Base-by-base conservation (phyloP, 257 asterid genomes). In the Solanum tarijense region DNA sequence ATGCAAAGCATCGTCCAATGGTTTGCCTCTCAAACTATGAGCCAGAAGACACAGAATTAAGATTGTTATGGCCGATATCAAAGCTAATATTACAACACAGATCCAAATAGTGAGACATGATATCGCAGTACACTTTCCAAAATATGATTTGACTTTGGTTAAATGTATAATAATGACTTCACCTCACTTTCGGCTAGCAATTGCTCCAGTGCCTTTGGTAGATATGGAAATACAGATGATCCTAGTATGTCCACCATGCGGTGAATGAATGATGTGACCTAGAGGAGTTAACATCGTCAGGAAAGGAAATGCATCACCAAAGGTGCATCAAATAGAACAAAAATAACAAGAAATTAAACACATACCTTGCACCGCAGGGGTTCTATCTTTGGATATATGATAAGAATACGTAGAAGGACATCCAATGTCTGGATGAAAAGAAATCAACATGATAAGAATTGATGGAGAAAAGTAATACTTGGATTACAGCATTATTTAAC, bases 161-260 rank as follows among this genome's bases (percentile, higher is more conserved):
- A 48, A 48, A 82, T 82, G 18, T 48, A 48, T 82, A 52, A 10
- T 18, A 82, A 48, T 48, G 69, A 48, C 43, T 66, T 89, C 93
- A 97, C 99, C 99, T 97, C 96, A 86, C 97, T 95, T 88, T 94
- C 99, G 14, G 94, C 90, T 35, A 97, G 95, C 92, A 97, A 92
- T 92, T 94, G 98, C 88, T 93, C 98, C 89, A 97, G 91, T 68
- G 98, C 97, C 92, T 94, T 96, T 1, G 98, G 99, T 85, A 97
- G 99, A 90, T 91, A 92, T 1, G 99, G 98, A 91, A 97, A 97
- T 74, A 97, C 96, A 23, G 96, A 94, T 74, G 92, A 90, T 72
- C 99, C 99, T 81, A 97, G 90, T 65, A 94, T 96, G 83, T 97
- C 98, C 91, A 96, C 98, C 99, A 97, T 97, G 75, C 99, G 98